Evolutionary conservation across 768 basidiomycete species (phyloP).

Genomic region (Tulasnella sp.): DNA sequence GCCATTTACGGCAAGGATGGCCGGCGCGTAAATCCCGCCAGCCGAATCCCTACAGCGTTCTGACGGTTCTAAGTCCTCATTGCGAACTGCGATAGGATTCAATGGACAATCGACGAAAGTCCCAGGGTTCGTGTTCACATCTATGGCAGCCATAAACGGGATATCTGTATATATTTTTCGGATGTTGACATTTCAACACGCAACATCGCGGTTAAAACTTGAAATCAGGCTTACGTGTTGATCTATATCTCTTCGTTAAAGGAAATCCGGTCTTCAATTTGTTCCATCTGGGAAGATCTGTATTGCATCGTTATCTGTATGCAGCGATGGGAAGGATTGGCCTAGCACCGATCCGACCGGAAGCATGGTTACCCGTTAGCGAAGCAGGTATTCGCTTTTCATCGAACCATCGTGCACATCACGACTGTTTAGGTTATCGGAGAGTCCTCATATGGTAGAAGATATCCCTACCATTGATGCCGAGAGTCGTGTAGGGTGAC

Average conservation of each 20-base stretch:
- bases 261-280: not conserved
- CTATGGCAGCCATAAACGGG: not conserved
- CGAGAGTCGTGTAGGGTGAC: too few species aligned
- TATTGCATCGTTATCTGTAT: not conserved
- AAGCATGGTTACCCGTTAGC: not conserved
- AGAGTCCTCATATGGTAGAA: not conserved
- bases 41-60: not conserved
- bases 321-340: not conserved
- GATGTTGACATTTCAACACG: too few species aligned
- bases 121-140: not conserved
- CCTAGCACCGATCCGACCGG: slow-evolving; percentile 1
- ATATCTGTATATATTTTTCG: too few species aligned
- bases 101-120: not conserved
- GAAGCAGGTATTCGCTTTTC: not conserved
- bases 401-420: not conserved
- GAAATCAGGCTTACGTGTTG: not conserved
- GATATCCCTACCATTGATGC: too few species aligned
- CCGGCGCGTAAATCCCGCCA: not conserved
- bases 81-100: not conserved
- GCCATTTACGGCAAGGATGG: not conserved
- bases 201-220: not conserved
- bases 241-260: not conserved
- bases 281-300: not conserved
- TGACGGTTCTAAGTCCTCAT: not conserved
- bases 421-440: not conserved